Evolutionary conservation across 2,329 filamentous ascomycete genomes (phyloP), one percentile per base, ranked within the genome.

Genomic region (Xylaria sp.): DNA sequence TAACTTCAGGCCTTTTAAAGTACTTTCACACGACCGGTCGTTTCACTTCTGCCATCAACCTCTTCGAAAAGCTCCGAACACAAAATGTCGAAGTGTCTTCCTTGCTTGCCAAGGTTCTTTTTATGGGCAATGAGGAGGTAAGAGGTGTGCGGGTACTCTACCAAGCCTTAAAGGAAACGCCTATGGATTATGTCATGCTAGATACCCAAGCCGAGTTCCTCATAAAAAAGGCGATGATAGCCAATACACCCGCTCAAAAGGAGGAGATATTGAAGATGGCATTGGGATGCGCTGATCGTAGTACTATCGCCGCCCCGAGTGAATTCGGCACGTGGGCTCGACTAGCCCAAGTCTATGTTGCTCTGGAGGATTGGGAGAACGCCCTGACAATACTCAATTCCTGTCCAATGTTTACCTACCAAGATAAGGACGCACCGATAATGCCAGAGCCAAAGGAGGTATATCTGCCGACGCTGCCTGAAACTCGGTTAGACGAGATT

Each of bases 321-420:
- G 96, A 99, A 80, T 99, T 99, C 78, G 93, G 93, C 63, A 98
- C 96, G 0, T 99, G 96, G 96, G 95, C 96, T 66, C 88, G 94
- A 66, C 82, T 99, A 72, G 94, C 94, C 2, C 94, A 98, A 79
- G 92, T 98, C 39, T 99, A 99, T 75, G 93, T 98, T 65, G 89
- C 91, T 59, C 89, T 97, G 82, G 96, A 99, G 79, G 93, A 97
- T 78, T 99, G 96, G 94, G 96, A 98, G 78, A 90, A 98, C 74
- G 96, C 96, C 0, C 87, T 99, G 28, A 90, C 97, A 5, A 98
- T 96, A 3, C 87, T 99, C 62, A 99, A 99, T 82, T 99, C 96
- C 20, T 99, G 96, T 80, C 96, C 96, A 9, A 99, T 99, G 96
- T 99, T 99, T 81, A 99, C 96, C 7, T 98, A 99, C 81, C 96